Base-by-base conservation (phyloP, 2,329 filamentous ascomycete species). In the Elsinoe perseae region DNA sequence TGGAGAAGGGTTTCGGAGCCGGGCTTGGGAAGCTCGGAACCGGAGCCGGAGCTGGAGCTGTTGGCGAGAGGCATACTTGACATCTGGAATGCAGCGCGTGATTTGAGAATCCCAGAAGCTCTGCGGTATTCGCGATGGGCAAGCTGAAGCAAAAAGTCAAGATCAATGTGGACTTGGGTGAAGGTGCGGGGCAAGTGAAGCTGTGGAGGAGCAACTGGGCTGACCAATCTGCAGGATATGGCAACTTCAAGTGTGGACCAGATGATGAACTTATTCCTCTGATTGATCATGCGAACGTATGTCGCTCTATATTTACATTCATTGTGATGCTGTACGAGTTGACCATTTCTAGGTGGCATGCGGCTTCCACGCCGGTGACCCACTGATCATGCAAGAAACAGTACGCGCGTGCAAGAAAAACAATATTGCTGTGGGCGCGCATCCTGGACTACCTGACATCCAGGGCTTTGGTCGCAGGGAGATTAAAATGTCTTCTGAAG, bases 391-490 rank as follows among this genome's bases (percentile, higher is more conserved):
- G 82, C 70, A 77, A 48, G 72, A 80, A 56, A 85, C 81, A 0
- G 77, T 85, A 9, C 71, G 70, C 8, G 71, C 77, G 16, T 82
- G 80, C 68, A 84, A 83, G 67, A 65, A 74, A 40, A 76, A 82
- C 66, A 73, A 73, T 57, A 75, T 85, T 59, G 74, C 73, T 50
- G 70, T 80, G 4, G 83, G 83, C 6, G 83, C 83, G 0, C 83
- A 86, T 61, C 83, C 83, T 0, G 81, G 82, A 1, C 71, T 85
- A 0, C 81, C 80, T n/a, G 83, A 86, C 64, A 73, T 84, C 20
- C 76, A 81, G 68, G 83, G 83, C 7, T 86, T 86, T 62, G 83
- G 83, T 2, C 73, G 83, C 1, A 75, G 83, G 16, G 77, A 81
- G 59, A 84, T 86, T 66, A 77, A 80, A 43, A 73, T 85, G 62